Base-by-base conservation (phyloP, 129 eudicot genomes). In the Lactuca sativa region DNA sequence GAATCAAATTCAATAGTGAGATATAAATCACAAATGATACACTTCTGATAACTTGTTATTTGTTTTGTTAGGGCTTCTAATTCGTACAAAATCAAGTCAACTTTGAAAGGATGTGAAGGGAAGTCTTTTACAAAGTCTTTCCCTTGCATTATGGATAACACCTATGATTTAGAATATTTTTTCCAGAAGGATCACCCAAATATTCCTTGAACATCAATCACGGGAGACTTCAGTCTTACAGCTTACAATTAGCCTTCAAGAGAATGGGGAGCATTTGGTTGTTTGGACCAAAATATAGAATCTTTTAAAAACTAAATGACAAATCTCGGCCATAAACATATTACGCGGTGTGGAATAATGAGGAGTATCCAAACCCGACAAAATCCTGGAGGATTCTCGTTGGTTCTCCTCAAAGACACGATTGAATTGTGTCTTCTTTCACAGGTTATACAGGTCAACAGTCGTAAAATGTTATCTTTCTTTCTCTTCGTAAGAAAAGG, bases 211-310 rank as follows among this genome's bases (percentile, higher is more conserved):
- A 64, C 8, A 18, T 25, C 13, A 37, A 47, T 18, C 11, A 64
- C 11, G 34, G 52, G 36, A 48, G n/a, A 31, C 58, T 25, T 16
- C 3, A 34, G 36, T 53, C 61, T 52, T 34, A 52, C 72, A 47
- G 49, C 51, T 52, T 34, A 52, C 72, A 48, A 66, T 11, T 3
- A 40, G 6, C 14, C 62, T 34, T 33, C 61, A 53, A 54, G 25
- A 54, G 8, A 15, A 34, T 3, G 51, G 7, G 11, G 48, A 10
- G 37, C 62, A 53, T 44, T 14, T 66, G 47, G 40, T 31, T 13
- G n/a, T 66, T 66, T 49, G 36, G 15, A 66, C 71, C 59, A 49
- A 31, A 7, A 32, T 53, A 54, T 11, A 54, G 62, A 53, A 68
- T 17, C 15, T 54, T 53, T 11, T 36, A 5, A 5, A 9, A 68